phyloP scores from a whole-genome alignment of 768 basidiomycete genomes.

The Inosperma sp. region DNA sequence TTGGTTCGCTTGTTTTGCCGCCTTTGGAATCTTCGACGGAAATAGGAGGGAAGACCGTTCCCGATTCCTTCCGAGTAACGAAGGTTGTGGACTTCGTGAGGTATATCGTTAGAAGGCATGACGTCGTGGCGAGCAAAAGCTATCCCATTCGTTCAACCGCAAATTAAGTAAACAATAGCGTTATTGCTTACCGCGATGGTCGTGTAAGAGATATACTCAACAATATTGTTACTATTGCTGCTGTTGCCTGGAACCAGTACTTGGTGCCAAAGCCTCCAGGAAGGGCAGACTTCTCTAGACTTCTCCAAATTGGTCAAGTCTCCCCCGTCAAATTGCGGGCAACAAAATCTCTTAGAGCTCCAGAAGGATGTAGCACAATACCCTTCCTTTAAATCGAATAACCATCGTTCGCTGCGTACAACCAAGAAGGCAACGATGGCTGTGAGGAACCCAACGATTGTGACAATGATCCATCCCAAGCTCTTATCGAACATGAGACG shows the following conservation, averaged over 20 bases:
- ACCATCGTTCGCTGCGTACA: slow-evolving; percentile 77
- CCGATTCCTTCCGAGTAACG: slow-evolving; percentile 83
- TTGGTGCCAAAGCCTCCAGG: slow-evolving; percentile 77
- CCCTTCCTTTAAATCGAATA: slow-evolving; percentile 92
- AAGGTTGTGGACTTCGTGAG: slow-evolving; percentile 89
- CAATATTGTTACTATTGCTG: slow-evolving; percentile 39
- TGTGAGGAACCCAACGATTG: slow-evolving; percentile 80
- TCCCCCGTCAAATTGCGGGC: slow-evolving; percentile 38
- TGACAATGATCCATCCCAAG: slow-evolving; percentile 86
- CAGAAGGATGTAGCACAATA: slow-evolving; percentile 70
- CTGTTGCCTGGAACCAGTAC: slow-evolving; percentile 36
- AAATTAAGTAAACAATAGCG: slow-evolving; percentile 1
- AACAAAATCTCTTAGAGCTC: slow-evolving; percentile 81
- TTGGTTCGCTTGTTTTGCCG: slow-evolving; percentile 29
- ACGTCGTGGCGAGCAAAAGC: slow-evolving; percentile 67
- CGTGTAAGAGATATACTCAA: slow-evolving; percentile 69
- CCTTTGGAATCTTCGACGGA: slow-evolving; percentile 44
- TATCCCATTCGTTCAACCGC: slow-evolving; percentile 26
- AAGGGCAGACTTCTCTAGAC: slow-evolving; percentile 45
- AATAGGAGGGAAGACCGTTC: slow-evolving; percentile 33
- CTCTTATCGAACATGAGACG: slow-evolving; percentile 67
- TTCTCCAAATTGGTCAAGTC: slow-evolving; percentile 4
- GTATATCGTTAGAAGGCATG: slow-evolving; percentile 78
- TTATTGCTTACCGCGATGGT: slow-evolving; percentile 66
- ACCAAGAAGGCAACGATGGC: slow-evolving; percentile 85